A percentile compares a stretch with the other conserved stretches of the same genome.
Evolutionary conservation across 495 filamentous ascomycete genomes (phyloP).

Genomic region (Choiromyces venosus): DNA sequence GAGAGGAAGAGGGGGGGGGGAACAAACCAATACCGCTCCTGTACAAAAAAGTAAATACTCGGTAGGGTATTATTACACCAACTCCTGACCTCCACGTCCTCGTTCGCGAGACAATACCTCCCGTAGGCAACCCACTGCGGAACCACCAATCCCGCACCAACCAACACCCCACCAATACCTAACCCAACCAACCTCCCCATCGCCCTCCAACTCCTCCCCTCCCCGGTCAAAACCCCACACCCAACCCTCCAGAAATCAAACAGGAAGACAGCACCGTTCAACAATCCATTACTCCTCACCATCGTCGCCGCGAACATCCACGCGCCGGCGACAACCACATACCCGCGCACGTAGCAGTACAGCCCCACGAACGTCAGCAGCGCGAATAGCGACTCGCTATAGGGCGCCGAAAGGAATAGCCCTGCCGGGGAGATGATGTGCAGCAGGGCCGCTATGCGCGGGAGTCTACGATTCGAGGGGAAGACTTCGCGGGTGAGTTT

Average conservation of each 20-base stretch:
- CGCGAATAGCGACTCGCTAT: slow-evolving; percentile 73
- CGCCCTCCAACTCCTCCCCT: neutral
- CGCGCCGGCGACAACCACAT: slow-evolving; percentile 25
- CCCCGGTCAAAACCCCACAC: slow-evolving; percentile 62
- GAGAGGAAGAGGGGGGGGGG: slow-evolving; percentile 7
- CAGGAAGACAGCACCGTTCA: slow-evolving; percentile 71
- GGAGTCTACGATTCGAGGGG: slow-evolving; percentile 32
- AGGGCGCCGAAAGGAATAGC: slow-evolving; percentile 83
- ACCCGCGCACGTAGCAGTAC: slow-evolving; percentile 61
- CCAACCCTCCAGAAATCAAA: slow-evolving; percentile 54
- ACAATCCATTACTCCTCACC: slow-evolving; percentile 78
- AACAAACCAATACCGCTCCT: slow-evolving; percentile 78
- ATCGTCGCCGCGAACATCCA: slow-evolving; percentile 40
- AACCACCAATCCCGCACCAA: slow-evolving; percentile 59
- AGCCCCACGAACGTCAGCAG: slow-evolving; percentile 69
- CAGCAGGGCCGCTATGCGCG: slow-evolving; percentile 50
- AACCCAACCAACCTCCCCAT: slow-evolving; percentile 52
- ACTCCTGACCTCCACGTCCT: slow-evolving; percentile 43
- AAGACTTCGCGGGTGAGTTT: slow-evolving; percentile 50
- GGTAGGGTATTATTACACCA: slow-evolving; percentile 72
- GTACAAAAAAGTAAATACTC: slow-evolving; percentile 88
- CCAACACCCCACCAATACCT: slow-evolving; percentile 58
- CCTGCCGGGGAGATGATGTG: slow-evolving; percentile 84
- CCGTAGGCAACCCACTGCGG: slow-evolving; percentile 74
- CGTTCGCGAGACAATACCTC: slow-evolving; percentile 55